Percentiles rank a stretch among this genome's conserved stretches.
Evolutionary conservation across 2,329 filamentous ascomycete genomes (phyloP).

Genomic region (Ceratocystis destructans): DNA sequence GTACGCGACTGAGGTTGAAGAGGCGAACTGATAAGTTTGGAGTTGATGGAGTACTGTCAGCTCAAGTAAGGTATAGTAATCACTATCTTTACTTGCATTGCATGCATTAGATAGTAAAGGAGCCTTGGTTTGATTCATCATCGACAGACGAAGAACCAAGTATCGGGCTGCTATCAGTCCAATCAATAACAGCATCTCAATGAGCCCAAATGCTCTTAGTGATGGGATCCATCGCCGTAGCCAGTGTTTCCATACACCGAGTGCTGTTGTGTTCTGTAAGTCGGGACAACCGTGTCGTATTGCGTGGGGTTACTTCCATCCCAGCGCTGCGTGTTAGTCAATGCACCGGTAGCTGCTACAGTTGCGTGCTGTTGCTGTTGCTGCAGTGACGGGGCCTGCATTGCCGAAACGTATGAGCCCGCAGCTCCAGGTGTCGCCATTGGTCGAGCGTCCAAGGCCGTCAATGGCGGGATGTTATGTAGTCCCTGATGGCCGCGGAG

Average conservation of each 20-base stretch:
- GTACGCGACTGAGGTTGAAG: neutral
- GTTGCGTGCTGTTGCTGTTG: constrained; percentile 27
- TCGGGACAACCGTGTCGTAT: constrained; percentile 28
- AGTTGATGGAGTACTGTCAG: too few relatives aligned
- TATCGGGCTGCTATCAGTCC: too few relatives aligned
- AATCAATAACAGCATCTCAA: neutral
- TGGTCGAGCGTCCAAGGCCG: constrained; percentile 29
- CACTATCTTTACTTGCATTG: neutral
- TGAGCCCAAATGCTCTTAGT: neutral
- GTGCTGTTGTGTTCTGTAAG: constrained; percentile 25
- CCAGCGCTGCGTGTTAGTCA: constrained; percentile 28
- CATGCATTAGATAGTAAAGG: neutral
- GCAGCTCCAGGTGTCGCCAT: constrained; percentile 27
- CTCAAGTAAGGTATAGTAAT: neutral
- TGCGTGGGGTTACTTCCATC: constrained; percentile 30
- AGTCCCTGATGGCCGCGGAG: constrained; percentile 24
- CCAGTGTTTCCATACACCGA: constrained; percentile 32
- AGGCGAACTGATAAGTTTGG: too few relatives aligned
- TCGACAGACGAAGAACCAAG: neutral
- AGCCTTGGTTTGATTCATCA: neutral
- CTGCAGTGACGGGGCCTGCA: constrained; percentile 29
- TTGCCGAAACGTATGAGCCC: constrained; percentile 26
- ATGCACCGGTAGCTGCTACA: constrained; percentile 25
- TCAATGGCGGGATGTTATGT: constrained; percentile 27
- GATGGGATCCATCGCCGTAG: constrained; percentile 32